These are phyloP conservation scores for Yamadazyma mexicana DNA, from an alignment of 1,139 yeast genomes.

Conservation along the genomic window DNA sequence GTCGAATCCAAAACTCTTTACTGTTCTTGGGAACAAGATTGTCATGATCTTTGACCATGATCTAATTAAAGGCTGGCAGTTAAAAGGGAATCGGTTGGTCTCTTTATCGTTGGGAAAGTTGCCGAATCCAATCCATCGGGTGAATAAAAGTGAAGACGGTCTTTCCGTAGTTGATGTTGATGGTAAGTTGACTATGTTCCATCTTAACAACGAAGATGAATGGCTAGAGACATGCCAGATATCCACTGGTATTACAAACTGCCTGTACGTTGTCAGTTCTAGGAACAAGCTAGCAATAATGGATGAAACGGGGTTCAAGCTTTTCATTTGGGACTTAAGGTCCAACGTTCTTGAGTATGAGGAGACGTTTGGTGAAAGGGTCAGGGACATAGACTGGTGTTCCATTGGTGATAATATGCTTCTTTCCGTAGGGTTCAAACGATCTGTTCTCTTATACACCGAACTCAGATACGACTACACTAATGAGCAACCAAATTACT, in stretches of 20 bases:
- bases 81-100: conserved; percentile 10
- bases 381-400: conserved; percentile 81
- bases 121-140: conserved; percentile 47
- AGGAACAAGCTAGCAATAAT: conserved; percentile 76
- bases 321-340: conserved; percentile 77
- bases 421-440: conserved; percentile 73
- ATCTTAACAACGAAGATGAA: conserved; percentile 18
- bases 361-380: conserved; percentile 39
- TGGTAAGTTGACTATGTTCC: conserved; percentile 54
- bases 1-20: conserved; percentile 27
- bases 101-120: neutral
- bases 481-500: conserved; percentile 73
- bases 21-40: conserved; percentile 16
- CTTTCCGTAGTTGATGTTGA: conserved; percentile 55
- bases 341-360: conserved; percentile 69
- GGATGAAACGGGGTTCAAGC: conserved; percentile 45
- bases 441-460: conserved; percentile 66
- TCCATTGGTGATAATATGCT: conserved; percentile 69
- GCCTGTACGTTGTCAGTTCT: conserved; percentile 66
- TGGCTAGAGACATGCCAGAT: conserved; percentile 57
- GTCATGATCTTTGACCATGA: conserved; percentile 26
- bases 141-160: conserved; percentile 55
- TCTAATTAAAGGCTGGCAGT: conserved; percentile 30
- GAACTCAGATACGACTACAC: conserved; percentile 89
- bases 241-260: conserved; percentile 55